Base-by-base conservation (phyloP, 371 early-diverging fungal genomes). In the Mortierella polycephala region DNA sequence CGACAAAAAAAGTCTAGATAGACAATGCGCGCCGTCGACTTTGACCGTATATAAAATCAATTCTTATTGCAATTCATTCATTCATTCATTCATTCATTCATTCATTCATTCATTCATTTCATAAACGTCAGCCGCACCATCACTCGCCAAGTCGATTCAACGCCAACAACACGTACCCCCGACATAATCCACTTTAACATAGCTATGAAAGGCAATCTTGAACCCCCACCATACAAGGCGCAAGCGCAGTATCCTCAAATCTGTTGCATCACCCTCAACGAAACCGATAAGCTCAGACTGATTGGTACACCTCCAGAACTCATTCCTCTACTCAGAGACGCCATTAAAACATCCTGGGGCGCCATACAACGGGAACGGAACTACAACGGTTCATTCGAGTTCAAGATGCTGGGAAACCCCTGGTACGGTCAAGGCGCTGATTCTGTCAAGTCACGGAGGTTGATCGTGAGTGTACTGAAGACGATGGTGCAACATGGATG, bases 391-490 rank as follows among this genome's bases (percentile, higher is more conserved):
- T 58, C 71, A 16, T 49, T 64, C 58, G 67, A 81, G 56, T 81
- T 74, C 62, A 81, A 75, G 53, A 13, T 81, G n/a, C 12, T 44
- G n/a, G 81, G 81, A 7, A 63, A 56, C 45, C 81, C 81, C 6
- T 81, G 81, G 81, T 37, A 14, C 1, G 67, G 60, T 1, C 39
- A 67, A 39, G 62, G 67, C 7, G 8, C 4, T 5, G 71, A 70
- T 7, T 51, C 64, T 9, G 62, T 74, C 21, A 20, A 10, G 8
- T 60, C 81, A 0, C 51, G 68, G 21, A n/a, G 54, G 39, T 53
- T 81, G 11, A 21, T 81, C 9, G 57, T 57, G 7, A 67, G 54
- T 0, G 30, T 81, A 5, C 50, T 81, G 21, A 40, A 37, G 47
- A 45, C 52, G 5, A 64, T 81, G 67, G 62, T 59, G 0, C 52